Conservation (phyloP, 83 land plant species). For the Diphasiastrum complanatum region DNA sequence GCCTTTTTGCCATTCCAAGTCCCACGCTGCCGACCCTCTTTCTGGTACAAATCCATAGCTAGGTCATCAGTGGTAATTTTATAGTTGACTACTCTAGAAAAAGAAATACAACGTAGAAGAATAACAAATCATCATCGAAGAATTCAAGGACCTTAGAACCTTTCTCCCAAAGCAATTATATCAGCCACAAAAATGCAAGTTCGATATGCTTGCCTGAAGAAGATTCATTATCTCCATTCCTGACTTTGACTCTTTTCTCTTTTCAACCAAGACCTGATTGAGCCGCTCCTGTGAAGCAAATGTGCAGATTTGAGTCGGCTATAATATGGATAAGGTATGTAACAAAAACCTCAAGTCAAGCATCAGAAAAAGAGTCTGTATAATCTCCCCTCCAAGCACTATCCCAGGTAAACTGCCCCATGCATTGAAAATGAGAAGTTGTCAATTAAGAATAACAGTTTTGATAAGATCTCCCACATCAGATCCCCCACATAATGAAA, state of each 20-base stretch:
- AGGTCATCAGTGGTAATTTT: background rate
- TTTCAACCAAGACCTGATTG: constrained; percentile 91
- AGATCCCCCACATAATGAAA: no score
- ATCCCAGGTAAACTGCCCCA: no score
- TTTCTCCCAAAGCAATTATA: background rate
- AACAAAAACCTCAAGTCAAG: background rate
- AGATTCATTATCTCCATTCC: constrained; percentile 96
- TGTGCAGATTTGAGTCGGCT: background rate
- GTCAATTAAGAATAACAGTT: no score
- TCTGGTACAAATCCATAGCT: constrained; percentile 38
- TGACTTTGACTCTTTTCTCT: constrained; percentile 90
- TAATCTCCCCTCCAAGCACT: no score
- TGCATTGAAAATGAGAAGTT: no score
- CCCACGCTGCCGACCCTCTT: constrained; percentile 98
- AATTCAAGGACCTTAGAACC: background rate
- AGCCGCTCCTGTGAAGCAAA: constrained; percentile 56
- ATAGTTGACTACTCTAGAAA: background rate
- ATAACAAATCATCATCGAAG: background rate
- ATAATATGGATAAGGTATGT: background rate
- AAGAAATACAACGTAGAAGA: background rate
- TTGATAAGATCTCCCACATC: no score
- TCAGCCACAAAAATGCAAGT: background rate
- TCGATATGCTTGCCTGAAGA: constrained; percentile 57
- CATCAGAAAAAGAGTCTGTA: background rate
- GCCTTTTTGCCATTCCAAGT: constrained; percentile 98